Evolutionary conservation across 148 eudicot species (phyloP).

Genomic region (Suaeda aralocaspica): DNA sequence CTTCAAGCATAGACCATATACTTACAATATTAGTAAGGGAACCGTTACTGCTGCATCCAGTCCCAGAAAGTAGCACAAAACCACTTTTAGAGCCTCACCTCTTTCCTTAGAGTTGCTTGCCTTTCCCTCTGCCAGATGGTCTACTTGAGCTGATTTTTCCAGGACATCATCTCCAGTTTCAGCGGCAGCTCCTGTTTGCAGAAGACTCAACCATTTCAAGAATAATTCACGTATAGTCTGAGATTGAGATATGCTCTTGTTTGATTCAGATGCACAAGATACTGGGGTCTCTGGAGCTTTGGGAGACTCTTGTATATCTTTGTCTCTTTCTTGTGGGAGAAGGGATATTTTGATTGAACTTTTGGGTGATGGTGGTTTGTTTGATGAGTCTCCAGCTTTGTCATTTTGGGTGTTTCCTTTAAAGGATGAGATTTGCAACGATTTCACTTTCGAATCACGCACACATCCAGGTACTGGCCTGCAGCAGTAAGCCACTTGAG

Average conservation of each 20-base stretch:
- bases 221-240: constrained; percentile 57
- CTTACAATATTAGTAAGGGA: constrained; percentile 85
- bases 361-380: constrained; percentile 42
- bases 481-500: constrained; percentile 27
- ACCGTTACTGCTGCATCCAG: constrained; percentile 71
- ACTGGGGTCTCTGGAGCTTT: constrained; percentile 40
- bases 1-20: constrained; percentile 24
- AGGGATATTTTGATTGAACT: constrained; percentile 47
- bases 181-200: constrained; percentile 42
- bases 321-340: constrained; percentile 48
- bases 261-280: constrained; percentile 39
- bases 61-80: constrained; percentile 55
- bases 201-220: constrained; percentile 60
- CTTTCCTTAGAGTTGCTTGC: constrained; percentile 36
- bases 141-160: constrained; percentile 34
- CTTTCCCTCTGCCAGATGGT: constrained; percentile 29
- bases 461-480: constrained; percentile 44
- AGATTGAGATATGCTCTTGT: constrained; percentile 36
- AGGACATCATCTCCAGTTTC: constrained; percentile 34
- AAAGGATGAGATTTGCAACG: constrained; percentile 56
- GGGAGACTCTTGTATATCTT: constrained; percentile 33
- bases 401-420: constrained; percentile 55
- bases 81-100: constrained; percentile 46
- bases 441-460: constrained; percentile 39
- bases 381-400: constrained; percentile 42